Evolutionary conservation across 139 green algal genomes (phyloP).

Genomic region (Coelastrella sp.): DNA sequence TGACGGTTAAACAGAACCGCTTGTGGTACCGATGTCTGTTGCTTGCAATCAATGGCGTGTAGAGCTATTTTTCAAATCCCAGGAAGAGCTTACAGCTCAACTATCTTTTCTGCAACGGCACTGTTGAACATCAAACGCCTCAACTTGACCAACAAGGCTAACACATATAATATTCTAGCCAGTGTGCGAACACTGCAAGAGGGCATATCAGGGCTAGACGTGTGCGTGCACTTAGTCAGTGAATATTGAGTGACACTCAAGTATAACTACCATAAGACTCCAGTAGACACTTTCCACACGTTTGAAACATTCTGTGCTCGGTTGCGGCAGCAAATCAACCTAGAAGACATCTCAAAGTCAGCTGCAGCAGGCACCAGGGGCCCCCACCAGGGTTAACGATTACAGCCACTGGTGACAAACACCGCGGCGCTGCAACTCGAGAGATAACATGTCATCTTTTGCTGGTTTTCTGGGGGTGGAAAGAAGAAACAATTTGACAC

Average conservation of each 20-base stretch:
- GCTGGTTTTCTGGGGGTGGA: constrained; percentile 59
- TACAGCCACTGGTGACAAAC: too few relatives aligned
- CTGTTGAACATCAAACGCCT: constrained; percentile 25
- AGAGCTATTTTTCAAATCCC: constrained; percentile 63
- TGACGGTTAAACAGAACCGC: not conserved
- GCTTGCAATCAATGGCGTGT: constrained; percentile 47
- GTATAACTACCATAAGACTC: constrained; percentile 53
- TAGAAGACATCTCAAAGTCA: too few relatives aligned
- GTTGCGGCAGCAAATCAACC: constrained; percentile 9
- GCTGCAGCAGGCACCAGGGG: not conserved
- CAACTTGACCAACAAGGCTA: constrained; percentile 63
- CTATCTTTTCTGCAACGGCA: constrained; percentile 49
- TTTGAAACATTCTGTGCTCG: not conserved
- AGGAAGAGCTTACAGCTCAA: constrained; percentile 32
- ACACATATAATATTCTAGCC: constrained; percentile 50
- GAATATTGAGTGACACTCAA: too few relatives aligned
- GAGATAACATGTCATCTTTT: constrained; percentile 31
- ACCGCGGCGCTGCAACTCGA: not conserved
- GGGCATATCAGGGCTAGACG: not conserved
- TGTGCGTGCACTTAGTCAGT: constrained; percentile 65
- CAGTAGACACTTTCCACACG: not conserved
- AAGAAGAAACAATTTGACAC: constrained; percentile 52
- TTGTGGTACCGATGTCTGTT: not conserved
- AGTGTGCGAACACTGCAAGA: not conserved
- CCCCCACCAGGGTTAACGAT: too few relatives aligned